A percentile compares a stretch with the other conserved stretches of the same genome.
Conservation (phyloP, 148 eudicot genomes). For the Silene latifolia region DNA sequence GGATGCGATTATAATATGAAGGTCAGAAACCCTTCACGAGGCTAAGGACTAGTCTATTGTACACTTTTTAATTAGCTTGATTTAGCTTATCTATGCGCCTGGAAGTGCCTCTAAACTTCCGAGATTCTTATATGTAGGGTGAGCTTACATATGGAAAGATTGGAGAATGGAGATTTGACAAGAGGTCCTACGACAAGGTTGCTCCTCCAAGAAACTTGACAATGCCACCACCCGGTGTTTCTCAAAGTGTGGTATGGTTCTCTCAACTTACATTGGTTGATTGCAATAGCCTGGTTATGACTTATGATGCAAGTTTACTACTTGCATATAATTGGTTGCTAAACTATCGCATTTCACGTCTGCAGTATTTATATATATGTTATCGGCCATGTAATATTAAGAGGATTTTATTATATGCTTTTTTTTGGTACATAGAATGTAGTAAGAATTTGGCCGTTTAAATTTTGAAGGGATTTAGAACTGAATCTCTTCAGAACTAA, state of each 20-base stretch:
- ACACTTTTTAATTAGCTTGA: not conserved
- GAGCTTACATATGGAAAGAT: conserved; percentile 88
- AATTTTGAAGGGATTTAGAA: too few species aligned
- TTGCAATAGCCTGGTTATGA: not conserved
- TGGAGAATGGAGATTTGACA: conserved; percentile 99
- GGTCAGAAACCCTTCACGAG: conserved; percentile 42
- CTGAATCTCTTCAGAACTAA: too few species aligned
- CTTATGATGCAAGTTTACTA: not conserved
- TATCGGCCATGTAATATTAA: not conserved
- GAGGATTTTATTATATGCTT: too few species aligned
- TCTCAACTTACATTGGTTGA: conserved; percentile 10
- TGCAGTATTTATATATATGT: not conserved
- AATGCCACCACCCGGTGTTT: conserved; percentile 94
- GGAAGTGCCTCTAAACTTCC: conserved; percentile 1
- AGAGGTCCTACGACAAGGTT: conserved; percentile 63
- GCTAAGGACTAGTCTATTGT: not conserved
- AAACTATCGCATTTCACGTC: not conserved
- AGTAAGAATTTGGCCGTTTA: too few species aligned
- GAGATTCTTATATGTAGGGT: conserved; percentile 45
- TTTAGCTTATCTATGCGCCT: not conserved
- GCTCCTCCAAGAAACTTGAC: conserved; percentile 87
- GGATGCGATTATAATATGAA: conserved; percentile 96
- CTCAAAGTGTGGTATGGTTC: conserved; percentile 87
- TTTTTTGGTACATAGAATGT: too few species aligned
- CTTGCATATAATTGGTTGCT: not conserved